Base-by-base conservation (phyloP, 2,329 filamentous ascomycete genomes). In the Penicillium sp. region DNA sequence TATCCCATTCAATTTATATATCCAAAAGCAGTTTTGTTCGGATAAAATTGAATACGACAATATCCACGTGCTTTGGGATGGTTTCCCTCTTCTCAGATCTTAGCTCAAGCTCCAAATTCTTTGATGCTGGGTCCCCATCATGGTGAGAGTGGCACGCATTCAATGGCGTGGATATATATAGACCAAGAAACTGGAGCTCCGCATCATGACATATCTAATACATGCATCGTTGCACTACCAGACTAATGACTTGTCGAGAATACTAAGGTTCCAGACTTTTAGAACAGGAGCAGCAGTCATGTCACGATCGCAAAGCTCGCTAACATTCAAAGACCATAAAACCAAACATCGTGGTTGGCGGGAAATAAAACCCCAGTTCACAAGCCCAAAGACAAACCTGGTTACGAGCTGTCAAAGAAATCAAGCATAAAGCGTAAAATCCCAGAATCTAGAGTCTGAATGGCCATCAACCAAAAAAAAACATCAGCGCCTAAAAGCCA, bases 381-480 rank as follows among this genome's bases (percentile, higher is more conserved):
- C 21, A 41, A 50, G 33, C 16, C 33, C 48, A 39, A 50, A 41
- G 21, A 41, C 35, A 6, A 33, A 49, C 6, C 21, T n/a, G 33
- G 22, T 22, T n/a, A 35, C n/a, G 14, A 26, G 16, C 48, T 33
- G 48, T 50, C 21, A 52, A 52, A 43, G 39, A n/a, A 51, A 44
- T 52, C 37, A 52, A 52, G 49, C 49, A 52, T 52, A 44, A 45
- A 45, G n/a, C 31, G 22, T 44, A 45, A 52, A 31, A n/a, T 7
- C 39, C 39, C 11, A 21, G 9, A 2, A 41, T 19, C 19, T 8
- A 29, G 16, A 39, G 41, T 4, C 22, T 26, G 37, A 52, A 52
- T 52, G 49, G 39, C 14, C 26, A 7, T 14, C 24, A 19, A 22
- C 13, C 9, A 13, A 21, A 26, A 44, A 13, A 21, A 35, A 35